These are phyloP conservation scores for Ophiostoma pallidulum DNA, from an alignment of 2,329 filamentous ascomycete genomes.

Conservation along the genomic window DNA sequence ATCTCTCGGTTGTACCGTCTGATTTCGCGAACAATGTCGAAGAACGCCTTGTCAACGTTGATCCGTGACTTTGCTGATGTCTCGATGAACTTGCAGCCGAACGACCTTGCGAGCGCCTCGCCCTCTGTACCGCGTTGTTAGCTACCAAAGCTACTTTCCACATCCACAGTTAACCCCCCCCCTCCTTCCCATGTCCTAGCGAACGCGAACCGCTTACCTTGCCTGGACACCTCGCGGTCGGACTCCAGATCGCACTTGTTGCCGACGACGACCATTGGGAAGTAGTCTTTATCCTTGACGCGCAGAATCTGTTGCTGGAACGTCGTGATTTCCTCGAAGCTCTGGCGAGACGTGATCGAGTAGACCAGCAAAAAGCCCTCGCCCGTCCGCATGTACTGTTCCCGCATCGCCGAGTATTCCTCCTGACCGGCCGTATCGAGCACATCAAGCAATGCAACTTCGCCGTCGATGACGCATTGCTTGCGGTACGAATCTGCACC, in stretches of 20 bases:
- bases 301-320: constrained; percentile 98
- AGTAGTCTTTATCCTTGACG: constrained; percentile 99
- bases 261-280: constrained; percentile 96
- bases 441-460: constrained; percentile 94
- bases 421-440: constrained; percentile 97
- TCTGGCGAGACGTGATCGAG: constrained; percentile 94
- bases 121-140: constrained; percentile 56
- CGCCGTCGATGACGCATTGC: constrained; percentile 98
- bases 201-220: constrained; percentile 54
- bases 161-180: not conserved
- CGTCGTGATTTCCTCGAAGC: constrained; percentile 95
- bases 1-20: constrained; percentile 98
- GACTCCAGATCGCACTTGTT: constrained; percentile 98
- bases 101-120: constrained; percentile 72
- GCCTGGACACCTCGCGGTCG: constrained; percentile 82
- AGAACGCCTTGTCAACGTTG: constrained; percentile 98
- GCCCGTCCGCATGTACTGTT: constrained; percentile 99
- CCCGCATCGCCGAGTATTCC: constrained; percentile 98
- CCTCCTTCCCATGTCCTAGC: not conserved
- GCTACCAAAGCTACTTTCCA: not conserved
- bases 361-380: constrained; percentile 97
- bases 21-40: constrained; percentile 96
- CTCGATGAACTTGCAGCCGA: constrained; percentile 98
- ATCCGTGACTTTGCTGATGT: constrained; percentile 96
- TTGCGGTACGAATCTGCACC: constrained; percentile 97